Base-by-base conservation (phyloP, 176 grass and related monocot species). In the Avena atlantica region DNA sequence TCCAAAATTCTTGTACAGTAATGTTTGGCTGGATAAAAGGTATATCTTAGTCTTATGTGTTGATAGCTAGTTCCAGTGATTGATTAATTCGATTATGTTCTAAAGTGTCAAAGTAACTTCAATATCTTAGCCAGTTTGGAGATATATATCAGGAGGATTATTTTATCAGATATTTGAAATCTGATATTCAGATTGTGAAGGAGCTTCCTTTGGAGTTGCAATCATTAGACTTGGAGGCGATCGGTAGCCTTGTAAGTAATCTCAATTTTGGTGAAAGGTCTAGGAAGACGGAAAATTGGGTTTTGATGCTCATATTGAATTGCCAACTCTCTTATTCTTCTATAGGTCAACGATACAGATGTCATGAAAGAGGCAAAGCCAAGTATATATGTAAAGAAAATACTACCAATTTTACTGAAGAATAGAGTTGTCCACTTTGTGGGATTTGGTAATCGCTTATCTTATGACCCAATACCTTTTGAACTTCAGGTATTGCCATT, bases 81-180 rank as follows among this genome's bases (percentile, higher is more conserved):
- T 76, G 21, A 55, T 63, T 70, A 65, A 15, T 69, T 81, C 55
- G 42, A 15, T 78, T 67, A 27, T 84, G 59, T 25, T 25, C 53
- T 78, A 69, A 90, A 87, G 69, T 94, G 81, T 91, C 64, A 74
- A 92, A 85, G 77, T 82, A 24, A 92, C 64, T 96, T 98, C 34
- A 90, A 81, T 88, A 87, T 88, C 84, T 89, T 93, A 98, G 97
- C 86, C 94, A 96, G 87, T 98, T 98, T 88, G 84, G 97, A 87
- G 92, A 98, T 93, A 98, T 98, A 94, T 98, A 98, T 88, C 89
- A 96, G 91, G 94, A 94, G 90, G 97, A 96, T 29, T 91, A 94
- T 90, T 98, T 98, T 86, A 94, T 98, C 85, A 93, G 90, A 72
- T 94, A 94, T 88, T 94, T 98, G 79, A 98, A 98, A 82, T 78